Evolutionary conservation across 2,329 filamentous ascomycete genomes (phyloP).

Genomic region (Lasiodiplodia hormozganensis): DNA sequence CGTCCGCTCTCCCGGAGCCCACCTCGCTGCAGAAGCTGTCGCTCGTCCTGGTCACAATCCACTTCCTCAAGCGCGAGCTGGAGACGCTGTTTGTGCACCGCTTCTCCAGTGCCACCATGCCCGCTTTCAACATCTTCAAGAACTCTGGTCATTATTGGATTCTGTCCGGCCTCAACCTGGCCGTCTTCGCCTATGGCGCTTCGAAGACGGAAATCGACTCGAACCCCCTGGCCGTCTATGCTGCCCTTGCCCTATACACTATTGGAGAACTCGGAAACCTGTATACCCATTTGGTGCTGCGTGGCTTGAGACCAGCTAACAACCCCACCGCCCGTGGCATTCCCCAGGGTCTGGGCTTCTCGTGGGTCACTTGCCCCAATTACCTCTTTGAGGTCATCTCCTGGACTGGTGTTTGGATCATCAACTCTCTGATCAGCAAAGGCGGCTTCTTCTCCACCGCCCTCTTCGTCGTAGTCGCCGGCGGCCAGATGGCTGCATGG

Average conservation of each 20-base stretch:
- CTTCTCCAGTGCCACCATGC: slow-evolving; percentile 96
- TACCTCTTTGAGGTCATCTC: slow-evolving; percentile 92
- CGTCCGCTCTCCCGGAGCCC: slow-evolving; percentile 41
- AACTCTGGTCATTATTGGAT: slow-evolving; percentile 97
- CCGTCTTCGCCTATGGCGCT: slow-evolving; percentile 80
- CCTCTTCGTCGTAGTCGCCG: slow-evolving; percentile 77
- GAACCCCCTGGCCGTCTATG: slow-evolving; percentile 62
- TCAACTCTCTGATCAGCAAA: slow-evolving; percentile 80
- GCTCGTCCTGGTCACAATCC: slow-evolving; percentile 75
- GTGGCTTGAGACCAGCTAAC: slow-evolving; percentile 77
- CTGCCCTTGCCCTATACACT: slow-evolving; percentile 74
- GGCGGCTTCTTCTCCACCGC: slow-evolving; percentile 76
- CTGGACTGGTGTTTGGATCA: slow-evolving; percentile 82
- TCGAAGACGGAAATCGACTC: slow-evolving; percentile 66
- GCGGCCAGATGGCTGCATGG: slow-evolving; percentile 84
- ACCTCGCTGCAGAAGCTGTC: slow-evolving; percentile 76
- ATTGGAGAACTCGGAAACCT: slow-evolving; percentile 84
- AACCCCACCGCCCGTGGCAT: slow-evolving; percentile 79
- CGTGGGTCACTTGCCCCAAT: slow-evolving; percentile 91
- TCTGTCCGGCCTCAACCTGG: slow-evolving; percentile 78
- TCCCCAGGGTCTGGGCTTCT: slow-evolving; percentile 83
- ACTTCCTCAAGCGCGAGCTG: slow-evolving; percentile 94
- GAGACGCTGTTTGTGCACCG: slow-evolving; percentile 95
- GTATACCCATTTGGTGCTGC: slow-evolving; percentile 78
- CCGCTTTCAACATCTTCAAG: slow-evolving; percentile 86